phyloP scores from a whole-genome alignment of 371 early-diverging fungal species.

The Globomyces sp. region DNA sequence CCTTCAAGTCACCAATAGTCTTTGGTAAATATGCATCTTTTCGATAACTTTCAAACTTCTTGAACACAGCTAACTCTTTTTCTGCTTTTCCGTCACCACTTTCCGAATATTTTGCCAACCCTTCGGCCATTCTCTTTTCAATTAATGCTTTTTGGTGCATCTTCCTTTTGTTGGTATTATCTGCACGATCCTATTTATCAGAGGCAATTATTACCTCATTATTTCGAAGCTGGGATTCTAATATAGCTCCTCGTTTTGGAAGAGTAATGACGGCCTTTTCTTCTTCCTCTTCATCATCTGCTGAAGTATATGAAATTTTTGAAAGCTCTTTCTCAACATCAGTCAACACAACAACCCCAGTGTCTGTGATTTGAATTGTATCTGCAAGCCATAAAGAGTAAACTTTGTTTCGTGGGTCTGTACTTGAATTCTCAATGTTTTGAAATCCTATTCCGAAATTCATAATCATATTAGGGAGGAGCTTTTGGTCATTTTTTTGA shows the following conservation, averaged over 20 bases:
- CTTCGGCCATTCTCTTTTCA: conserved; percentile 70
- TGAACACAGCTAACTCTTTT: conserved; percentile 69
- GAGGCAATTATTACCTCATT: conserved; percentile 48
- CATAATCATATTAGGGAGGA: conserved; percentile 83
- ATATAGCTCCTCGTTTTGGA: conserved; percentile 47
- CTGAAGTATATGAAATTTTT: conserved; percentile 55
- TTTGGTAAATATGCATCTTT: conserved; percentile 83
- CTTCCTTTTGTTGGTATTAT: conserved; percentile 51
- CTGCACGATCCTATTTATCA: conserved; percentile 22
- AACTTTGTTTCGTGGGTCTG: conserved; percentile 64
- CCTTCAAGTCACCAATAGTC: conserved; percentile 58
- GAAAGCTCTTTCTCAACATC: conserved; percentile 68
- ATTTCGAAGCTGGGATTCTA: conserved; percentile 84
- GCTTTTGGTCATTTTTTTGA: conserved; percentile 63
- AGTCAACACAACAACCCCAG: conserved; percentile 66
- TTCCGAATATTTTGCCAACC: conserved; percentile 72
- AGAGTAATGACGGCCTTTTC: conserved; percentile 50
- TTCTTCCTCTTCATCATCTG: conserved; percentile 56
- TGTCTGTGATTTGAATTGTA: conserved; percentile 70
- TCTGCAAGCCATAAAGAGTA: conserved; percentile 79
- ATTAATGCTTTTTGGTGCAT: conserved; percentile 88
- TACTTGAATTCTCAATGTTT: conserved; percentile 72
- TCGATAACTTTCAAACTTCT: conserved; percentile 92
- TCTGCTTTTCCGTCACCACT: conserved; percentile 58
- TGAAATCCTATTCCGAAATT: conserved; percentile 85